Evolutionary conservation across 495 filamentous ascomycete genomes (phyloP).

Genomic region (Trichoderma orchidacearum): DNA sequence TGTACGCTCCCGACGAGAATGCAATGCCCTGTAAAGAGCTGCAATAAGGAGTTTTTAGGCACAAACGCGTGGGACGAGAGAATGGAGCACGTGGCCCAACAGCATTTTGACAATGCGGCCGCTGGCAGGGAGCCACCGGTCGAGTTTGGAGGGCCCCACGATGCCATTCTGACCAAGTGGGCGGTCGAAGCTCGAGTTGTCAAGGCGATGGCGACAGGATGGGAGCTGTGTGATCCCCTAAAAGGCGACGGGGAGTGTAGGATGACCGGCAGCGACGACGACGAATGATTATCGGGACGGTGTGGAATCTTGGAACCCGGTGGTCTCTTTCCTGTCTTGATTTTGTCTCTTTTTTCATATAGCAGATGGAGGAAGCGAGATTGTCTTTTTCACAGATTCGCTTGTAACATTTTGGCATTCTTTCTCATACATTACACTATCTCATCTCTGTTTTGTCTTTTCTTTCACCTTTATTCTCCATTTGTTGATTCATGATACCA

Average conservation of each 20-base stretch:
- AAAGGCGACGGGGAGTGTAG: conserved; percentile 10
- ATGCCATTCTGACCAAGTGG: conserved; percentile 30
- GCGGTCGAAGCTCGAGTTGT: conserved; percentile 30
- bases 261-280: conserved; percentile 2
- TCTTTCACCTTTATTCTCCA: too few species aligned
- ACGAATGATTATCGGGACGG: too few species aligned
- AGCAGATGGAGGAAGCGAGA: too few species aligned
- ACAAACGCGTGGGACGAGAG: conserved; percentile 60
- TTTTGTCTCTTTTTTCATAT: background rate
- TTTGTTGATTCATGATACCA: too few species aligned
- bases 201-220: conserved; percentile 10
- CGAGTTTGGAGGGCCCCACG: conserved; percentile 21
- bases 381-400: too few species aligned
- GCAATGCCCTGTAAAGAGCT: conserved; percentile 49
- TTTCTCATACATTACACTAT: too few species aligned
- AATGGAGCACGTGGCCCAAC: conserved; percentile 76
- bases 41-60: conserved; percentile 46
- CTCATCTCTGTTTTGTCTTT: too few species aligned
- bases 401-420: too few species aligned
- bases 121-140: conserved; percentile 16
- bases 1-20: conserved; percentile 48
- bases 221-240: conserved; percentile 18
- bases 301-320: too few species aligned
- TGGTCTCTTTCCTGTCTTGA: background rate
- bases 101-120: conserved; percentile 53